Evolutionary conservation across 2,329 filamentous ascomycete species (phyloP).

Genomic region (Trichoderma lentiforme): DNA sequence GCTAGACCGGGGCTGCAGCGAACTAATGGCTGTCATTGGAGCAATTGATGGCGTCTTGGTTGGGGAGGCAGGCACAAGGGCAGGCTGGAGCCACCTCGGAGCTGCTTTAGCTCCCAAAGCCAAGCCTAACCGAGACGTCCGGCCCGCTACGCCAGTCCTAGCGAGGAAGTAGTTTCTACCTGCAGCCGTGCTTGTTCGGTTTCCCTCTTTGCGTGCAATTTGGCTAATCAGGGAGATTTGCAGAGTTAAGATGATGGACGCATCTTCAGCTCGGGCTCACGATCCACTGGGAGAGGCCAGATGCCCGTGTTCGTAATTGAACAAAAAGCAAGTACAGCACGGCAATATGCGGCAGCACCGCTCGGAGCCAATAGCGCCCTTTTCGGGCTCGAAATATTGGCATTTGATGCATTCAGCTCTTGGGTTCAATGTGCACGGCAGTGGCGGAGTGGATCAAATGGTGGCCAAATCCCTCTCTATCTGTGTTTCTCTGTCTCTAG

Average conservation of each 20-base stretch:
- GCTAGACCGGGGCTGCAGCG: not conserved
- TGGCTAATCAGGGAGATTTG: slow-evolving; percentile 13
- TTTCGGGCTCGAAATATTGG: not conserved
- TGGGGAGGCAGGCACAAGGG: slow-evolving; percentile 6
- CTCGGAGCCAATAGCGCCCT: not conserved
- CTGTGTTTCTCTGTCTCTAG: not conserved
- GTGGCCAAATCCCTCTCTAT: not conserved
- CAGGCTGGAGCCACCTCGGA: slow-evolving; percentile 8
- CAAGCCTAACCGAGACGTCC: slow-evolving; percentile 15
- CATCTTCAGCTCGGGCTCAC: slow-evolving; percentile 10
- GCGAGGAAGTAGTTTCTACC: slow-evolving; percentile 14
- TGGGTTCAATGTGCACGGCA: not conserved
- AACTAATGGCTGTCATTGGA: not conserved
- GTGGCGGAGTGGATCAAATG: not conserved
- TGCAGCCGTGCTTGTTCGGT: not conserved
- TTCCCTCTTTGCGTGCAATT: not conserved
- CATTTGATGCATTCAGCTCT: not conserved
- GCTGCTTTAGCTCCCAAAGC: slow-evolving; percentile 10
- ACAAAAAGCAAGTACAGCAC: not conserved
- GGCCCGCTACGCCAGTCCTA: slow-evolving; percentile 12
- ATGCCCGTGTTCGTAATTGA: not conserved
- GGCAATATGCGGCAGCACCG: not conserved
- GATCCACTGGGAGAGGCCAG: slow-evolving; percentile 10
- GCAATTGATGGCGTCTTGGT: not conserved
- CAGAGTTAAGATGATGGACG: not conserved